Percentiles rank a stretch among this genome's conserved stretches.
Evolutionary conservation across 2,329 filamentous ascomycete genomes (phyloP).

Genomic region (Hypomyces rosellus): DNA sequence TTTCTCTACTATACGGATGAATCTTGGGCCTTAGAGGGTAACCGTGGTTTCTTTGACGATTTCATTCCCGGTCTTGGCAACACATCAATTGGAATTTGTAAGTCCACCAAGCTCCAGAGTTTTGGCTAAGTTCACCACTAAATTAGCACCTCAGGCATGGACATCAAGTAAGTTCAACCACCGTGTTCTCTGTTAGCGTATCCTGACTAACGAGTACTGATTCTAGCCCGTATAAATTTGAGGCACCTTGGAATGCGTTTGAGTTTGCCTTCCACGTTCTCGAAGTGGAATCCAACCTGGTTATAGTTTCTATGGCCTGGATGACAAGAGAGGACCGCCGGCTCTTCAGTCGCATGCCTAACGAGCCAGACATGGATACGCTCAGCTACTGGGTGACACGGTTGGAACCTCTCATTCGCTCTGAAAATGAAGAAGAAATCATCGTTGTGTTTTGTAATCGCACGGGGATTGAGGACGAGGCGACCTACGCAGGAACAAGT

Average conservation of each 20-base stretch:
- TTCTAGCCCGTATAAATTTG: constrained; percentile 29
- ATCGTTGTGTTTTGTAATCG: constrained; percentile 68
- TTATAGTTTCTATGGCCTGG: constrained; percentile 75
- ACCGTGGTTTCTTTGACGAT: constrained; percentile 42
- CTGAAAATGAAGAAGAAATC: constrained; percentile 49
- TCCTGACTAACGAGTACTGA: not conserved
- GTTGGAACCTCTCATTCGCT: constrained; percentile 57
- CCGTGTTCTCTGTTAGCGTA: too few species aligned
- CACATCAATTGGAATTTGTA: constrained; percentile 50
- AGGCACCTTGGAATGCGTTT: constrained; percentile 32
- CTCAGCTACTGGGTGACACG: constrained; percentile 69
- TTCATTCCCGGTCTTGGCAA: constrained; percentile 42
- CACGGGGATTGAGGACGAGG: constrained; percentile 58
- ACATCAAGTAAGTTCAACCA: constrained; percentile 45
- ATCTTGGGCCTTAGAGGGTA: constrained; percentile 52
- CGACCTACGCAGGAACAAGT: constrained; percentile 67
- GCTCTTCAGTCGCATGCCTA: constrained; percentile 40
- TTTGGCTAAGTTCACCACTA: not conserved
- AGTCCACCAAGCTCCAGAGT: not conserved
- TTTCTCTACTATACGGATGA: constrained; percentile 56
- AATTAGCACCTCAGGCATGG: constrained; percentile 35
- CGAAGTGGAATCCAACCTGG: constrained; percentile 49
- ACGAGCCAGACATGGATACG: constrained; percentile 64
- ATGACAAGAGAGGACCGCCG: constrained; percentile 51
- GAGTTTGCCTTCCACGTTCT: constrained; percentile 52